phyloP scores from a whole-genome alignment of 495 filamentous ascomycete genomes.

The Neurospora sublineolata region DNA sequence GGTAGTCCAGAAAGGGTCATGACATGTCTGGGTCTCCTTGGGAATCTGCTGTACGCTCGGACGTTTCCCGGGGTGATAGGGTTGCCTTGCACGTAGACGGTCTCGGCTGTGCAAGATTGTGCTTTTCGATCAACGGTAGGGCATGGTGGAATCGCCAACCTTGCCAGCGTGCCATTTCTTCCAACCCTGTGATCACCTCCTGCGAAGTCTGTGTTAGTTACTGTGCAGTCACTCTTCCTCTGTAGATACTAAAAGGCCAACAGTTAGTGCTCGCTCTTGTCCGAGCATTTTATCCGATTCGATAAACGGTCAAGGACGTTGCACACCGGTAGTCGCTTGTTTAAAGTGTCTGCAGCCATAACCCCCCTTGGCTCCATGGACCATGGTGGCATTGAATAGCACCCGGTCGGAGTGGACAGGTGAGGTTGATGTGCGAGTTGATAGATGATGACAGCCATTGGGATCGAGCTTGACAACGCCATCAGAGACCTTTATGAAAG shows the following conservation, averaged over 20 bases:
- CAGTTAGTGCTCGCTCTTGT: neutral
- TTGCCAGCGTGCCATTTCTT: neutral
- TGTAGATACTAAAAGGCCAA: neutral
- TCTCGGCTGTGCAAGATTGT: neutral
- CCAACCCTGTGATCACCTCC: neutral
- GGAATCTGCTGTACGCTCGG: neutral
- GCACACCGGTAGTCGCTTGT: neutral
- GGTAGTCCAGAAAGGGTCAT: neutral
- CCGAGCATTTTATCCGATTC: neutral
- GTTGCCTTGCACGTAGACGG: neutral
- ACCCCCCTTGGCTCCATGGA: neutral
- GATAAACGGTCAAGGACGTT: neutral
- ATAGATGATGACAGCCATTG: neutral
- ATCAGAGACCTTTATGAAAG: neutral
- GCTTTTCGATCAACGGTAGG: neutral
- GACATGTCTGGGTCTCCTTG: neutral
- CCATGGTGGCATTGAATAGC: neutral
- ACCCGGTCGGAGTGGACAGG: neutral
- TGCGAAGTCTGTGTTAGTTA: neutral
- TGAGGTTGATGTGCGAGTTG: neutral
- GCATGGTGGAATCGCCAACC: neutral
- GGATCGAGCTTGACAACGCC: neutral
- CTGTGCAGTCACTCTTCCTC: neutral
- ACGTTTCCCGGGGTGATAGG: neutral
- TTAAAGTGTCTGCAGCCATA: neutral